Conservation (phyloP, 768 basidiomycete species). For the Collybiopsis confluens region DNA sequence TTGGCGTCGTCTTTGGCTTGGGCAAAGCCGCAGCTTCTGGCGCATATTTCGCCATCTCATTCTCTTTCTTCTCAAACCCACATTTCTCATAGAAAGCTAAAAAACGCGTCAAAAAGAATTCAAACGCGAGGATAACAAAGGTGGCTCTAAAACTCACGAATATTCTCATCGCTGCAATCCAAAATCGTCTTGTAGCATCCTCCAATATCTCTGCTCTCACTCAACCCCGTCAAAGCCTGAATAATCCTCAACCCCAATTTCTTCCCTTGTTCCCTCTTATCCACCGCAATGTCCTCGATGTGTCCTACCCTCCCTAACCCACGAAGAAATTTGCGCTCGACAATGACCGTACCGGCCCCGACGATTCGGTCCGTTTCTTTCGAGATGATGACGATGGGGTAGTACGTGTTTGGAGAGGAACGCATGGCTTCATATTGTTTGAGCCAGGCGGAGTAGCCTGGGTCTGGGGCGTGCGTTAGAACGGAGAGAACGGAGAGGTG, state of each 20-base stretch:
- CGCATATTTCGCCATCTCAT: slow-evolving; percentile 81
- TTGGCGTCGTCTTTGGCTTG: not conserved
- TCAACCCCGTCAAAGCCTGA: slow-evolving; percentile 78
- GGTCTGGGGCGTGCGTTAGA: slow-evolving; percentile 66
- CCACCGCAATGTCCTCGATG: slow-evolving; percentile 97
- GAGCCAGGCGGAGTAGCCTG: slow-evolving; percentile 63
- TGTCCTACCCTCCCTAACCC: slow-evolving; percentile 86
- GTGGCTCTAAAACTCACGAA: slow-evolving; percentile 59
- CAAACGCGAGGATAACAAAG: not conserved
- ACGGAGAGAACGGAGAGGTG: slow-evolving; percentile 82
- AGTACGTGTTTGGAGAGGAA: slow-evolving; percentile 62
- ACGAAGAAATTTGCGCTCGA: slow-evolving; percentile 94
- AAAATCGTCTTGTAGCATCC: slow-evolving; percentile 97
- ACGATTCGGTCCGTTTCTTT: slow-evolving; percentile 74
- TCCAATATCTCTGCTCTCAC: slow-evolving; percentile 66
- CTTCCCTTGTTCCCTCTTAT: slow-evolving; percentile 83
- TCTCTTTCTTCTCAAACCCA: slow-evolving; percentile 86
- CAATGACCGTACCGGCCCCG: slow-evolving; percentile 75
- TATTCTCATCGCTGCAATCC: slow-evolving; percentile 88
- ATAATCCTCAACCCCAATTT: slow-evolving; percentile 88
- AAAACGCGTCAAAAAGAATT: slow-evolving; percentile 6
- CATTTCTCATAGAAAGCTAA: slow-evolving; percentile 97
- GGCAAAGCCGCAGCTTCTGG: slow-evolving; percentile 26
- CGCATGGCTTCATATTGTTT: slow-evolving; percentile 64
- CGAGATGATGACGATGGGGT: slow-evolving; percentile 78